Base-by-base conservation (phyloP, 75 land plant genomes). In the Cunninghamia lanceolata region DNA sequence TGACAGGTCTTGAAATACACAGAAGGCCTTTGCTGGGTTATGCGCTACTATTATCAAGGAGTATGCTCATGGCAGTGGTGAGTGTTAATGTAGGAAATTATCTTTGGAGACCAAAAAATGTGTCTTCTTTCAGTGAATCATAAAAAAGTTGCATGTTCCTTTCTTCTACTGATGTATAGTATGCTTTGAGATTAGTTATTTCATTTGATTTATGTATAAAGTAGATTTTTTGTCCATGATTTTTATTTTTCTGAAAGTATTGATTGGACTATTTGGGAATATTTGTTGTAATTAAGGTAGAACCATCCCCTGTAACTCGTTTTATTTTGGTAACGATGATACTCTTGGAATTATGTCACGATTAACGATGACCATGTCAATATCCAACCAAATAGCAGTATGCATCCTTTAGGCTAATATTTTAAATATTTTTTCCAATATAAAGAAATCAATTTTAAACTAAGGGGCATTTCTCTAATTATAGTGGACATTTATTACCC, bases 11-110 rank as follows among this genome's bases (percentile, higher is more conserved):
- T 85, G 83, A 97, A 93, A 84, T 97, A 97, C 88, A 93, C 93
- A 32, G 99, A 97, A 86, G 99, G 99, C n/a, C 90, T 97, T 82
- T 95, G 97, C 83, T 97, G 99, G 99, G 93, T 97, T 28, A 89
- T 91, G 91, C 93, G 91, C 17, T 97, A 97, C 87, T 97, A 97
- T 83, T 97, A 96, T 86, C 90, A 94, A 88, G 97, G 96, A 79
- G 99, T 96, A 82, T 92, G 96, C 88, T 95, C 99, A 9, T 97
- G 99, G 99, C 94, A 92, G 87, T 97, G 99, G 99, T 96, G 13
- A 90, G 96, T 91, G 6, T 19, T 10, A 54, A 19, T 80, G 50
- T 45, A 42, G 14, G 82, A 80, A 59, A 36, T 70, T 38, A 80
- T 9, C 42, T 80, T 45, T 45, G 52, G 34, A n/a, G 28, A 39